Evolutionary conservation across 1,139 yeast species (phyloP).

Genomic region (Martiniozyma asiatica): DNA sequence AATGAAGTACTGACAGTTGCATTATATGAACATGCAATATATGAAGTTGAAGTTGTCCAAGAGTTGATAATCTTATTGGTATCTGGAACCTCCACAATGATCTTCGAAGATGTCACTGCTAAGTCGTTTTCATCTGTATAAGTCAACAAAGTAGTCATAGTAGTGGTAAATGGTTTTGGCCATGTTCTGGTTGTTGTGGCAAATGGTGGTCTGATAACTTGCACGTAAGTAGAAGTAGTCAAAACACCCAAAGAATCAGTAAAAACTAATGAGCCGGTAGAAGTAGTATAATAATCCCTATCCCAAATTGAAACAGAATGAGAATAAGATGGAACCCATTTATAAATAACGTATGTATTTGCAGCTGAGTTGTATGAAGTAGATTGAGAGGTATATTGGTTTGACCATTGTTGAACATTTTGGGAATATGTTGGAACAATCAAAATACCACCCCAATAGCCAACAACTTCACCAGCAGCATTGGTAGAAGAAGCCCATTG

Average conservation of each 20-base stretch:
- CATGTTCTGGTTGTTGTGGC: conserved; percentile 3
- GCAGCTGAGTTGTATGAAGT: conserved; percentile 1
- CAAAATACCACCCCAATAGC: conserved; percentile 2
- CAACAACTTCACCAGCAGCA: neutral
- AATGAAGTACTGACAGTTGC: conserved; percentile 3
- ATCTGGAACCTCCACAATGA: conserved; percentile 7
- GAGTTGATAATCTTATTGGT: conserved; percentile 3
- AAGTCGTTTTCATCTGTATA: conserved; percentile 1
- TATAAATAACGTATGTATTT: neutral
- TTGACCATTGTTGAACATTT: conserved; percentile 4
- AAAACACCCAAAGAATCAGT: conserved; percentile 5
- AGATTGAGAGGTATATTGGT: neutral
- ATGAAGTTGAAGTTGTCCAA: conserved; percentile 5
- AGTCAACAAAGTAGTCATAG: conserved; percentile 3
- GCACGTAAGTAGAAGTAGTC: conserved; percentile 4
- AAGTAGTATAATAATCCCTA: conserved; percentile 5
- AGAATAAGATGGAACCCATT: conserved; percentile 6
- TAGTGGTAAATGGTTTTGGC: conserved; percentile 2
- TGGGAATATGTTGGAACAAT: conserved; percentile 1
- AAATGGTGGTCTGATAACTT: conserved; percentile 4
- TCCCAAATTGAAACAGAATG: conserved; percentile 6
- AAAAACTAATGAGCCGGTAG: neutral
- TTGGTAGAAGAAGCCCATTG: neutral
- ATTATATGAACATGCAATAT: conserved; percentile 2
- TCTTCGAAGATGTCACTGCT: conserved; percentile 5